phyloP scores from a whole-genome alignment of 441 rosid species.

The Manihot esculenta region DNA sequence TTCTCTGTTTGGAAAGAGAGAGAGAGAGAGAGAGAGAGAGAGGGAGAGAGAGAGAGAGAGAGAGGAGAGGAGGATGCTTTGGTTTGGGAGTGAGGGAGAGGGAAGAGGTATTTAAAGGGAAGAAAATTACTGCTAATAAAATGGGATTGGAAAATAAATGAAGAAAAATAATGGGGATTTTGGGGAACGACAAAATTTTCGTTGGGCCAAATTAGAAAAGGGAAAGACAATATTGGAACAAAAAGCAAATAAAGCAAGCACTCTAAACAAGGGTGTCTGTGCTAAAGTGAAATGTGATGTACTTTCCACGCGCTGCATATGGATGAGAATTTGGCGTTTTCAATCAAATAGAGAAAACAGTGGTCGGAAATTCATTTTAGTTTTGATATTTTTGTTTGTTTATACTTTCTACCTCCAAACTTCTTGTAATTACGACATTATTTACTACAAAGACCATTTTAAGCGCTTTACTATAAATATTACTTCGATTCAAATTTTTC shows the following conservation, averaged over 20 bases:
- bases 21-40: slow-evolving; percentile 7
- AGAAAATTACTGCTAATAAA: slow-evolving; percentile 25
- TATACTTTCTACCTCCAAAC: too few relatives aligned
- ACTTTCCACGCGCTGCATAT: neutral
- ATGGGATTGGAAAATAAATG: neutral
- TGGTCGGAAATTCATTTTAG: slow-evolving; percentile 9
- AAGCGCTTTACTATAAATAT: too few relatives aligned
- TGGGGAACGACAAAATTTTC: too few relatives aligned
- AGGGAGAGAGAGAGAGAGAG: slow-evolving; percentile 10
- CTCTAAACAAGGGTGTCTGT: too few relatives aligned
- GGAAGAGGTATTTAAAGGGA: slow-evolving; percentile 40
- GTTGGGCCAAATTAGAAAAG: neutral
- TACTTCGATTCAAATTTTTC: too few relatives aligned
- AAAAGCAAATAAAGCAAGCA: neutral
- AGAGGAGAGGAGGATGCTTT: neutral
- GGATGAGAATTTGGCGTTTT: neutral
- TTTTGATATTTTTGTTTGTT: neutral
- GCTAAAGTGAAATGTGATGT: neutral
- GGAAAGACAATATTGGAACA: neutral
- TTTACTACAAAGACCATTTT: too few relatives aligned
- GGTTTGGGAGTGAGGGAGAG: slow-evolving; percentile 11
- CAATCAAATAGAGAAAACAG: neutral
- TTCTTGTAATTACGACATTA: neutral
- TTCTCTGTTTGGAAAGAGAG: slow-evolving; percentile 1
- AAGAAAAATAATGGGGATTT: neutral